These are phyloP conservation scores for Trypanosoma conorhini DNA, from an alignment of 208 protist genomes.

Conservation along the genomic window DNA sequence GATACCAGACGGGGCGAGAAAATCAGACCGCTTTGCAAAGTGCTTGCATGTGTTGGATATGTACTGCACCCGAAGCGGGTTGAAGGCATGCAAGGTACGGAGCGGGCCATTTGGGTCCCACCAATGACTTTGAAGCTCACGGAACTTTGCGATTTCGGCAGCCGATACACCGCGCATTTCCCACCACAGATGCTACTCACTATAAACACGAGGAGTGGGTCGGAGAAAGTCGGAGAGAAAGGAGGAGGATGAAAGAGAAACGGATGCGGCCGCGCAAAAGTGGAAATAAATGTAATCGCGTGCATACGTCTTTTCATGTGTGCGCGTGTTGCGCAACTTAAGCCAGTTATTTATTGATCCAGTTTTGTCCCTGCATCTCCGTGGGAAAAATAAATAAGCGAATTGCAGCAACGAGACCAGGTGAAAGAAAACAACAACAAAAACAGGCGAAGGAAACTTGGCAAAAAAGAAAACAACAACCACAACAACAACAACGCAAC, in stretches of 20 bases:
- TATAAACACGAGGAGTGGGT: not conserved
- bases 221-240: not conserved
- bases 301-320: too few relatives aligned
- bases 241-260: not conserved
- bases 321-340: too few relatives aligned
- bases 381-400: too few relatives aligned
- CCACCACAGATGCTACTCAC: not conserved
- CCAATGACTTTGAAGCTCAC: constrained; percentile 75
- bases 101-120: constrained; percentile 87
- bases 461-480: not conserved
- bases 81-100: constrained; percentile 91
- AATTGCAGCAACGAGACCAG: too few relatives aligned
- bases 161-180: constrained; percentile 34
- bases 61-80: constrained; percentile 89
- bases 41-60: constrained; percentile 52
- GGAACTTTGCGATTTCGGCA: constrained; percentile 83
- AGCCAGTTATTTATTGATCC: too few relatives aligned
- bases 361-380: too few relatives aligned
- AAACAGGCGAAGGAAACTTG: too few relatives aligned
- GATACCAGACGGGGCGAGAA: constrained; percentile 18
- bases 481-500: too few relatives aligned
- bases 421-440: too few relatives aligned
- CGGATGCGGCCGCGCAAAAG: not conserved
- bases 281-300: not conserved
- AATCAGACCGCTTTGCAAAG: constrained; percentile 31